Evolutionary conservation across 1,284 basidiomycete species (phyloP).

Genomic region (Fistulina hepatica): DNA sequence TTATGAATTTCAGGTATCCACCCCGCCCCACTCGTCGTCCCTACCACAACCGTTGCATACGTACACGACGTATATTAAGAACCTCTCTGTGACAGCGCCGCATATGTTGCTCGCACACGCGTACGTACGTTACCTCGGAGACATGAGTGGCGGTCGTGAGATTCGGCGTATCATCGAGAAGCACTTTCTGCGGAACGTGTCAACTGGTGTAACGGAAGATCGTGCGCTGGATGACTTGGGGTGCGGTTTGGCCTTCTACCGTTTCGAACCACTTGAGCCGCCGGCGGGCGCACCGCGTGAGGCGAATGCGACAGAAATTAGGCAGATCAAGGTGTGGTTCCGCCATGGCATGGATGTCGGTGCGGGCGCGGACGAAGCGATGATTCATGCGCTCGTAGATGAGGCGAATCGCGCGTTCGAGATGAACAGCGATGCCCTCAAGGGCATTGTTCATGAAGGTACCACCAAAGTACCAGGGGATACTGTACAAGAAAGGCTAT

Average conservation of each 20-base stretch:
- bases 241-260: conserved; percentile 58
- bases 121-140: conserved; percentile 81
- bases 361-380: conserved; percentile 37
- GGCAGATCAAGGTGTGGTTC: conserved; percentile 71
- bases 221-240: conserved; percentile 42
- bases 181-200: too few relatives aligned
- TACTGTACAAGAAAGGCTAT: conserved; percentile 6
- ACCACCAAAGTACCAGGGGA: conserved; percentile 5
- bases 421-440: conserved; percentile 59
- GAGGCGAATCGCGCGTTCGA: conserved; percentile 65
- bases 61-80: conserved; percentile 42
- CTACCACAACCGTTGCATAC: conserved; percentile 40
- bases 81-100: conserved; percentile 34
- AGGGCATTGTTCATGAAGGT: conserved; percentile 26
- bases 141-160: conserved; percentile 73
- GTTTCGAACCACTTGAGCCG: conserved; percentile 52
- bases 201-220: too few relatives aligned
- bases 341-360: conserved; percentile 63
- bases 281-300: conserved; percentile 30
- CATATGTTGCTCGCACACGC: conserved; percentile 62
- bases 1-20: too few relatives aligned
- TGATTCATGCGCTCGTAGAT: too few relatives aligned
- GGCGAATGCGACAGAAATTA: conserved; percentile 49
- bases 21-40: conserved; percentile 31
- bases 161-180: conserved; percentile 55